Base-by-base conservation (phyloP, 2,329 filamentous ascomycete species). In the Apiospora sp. region DNA sequence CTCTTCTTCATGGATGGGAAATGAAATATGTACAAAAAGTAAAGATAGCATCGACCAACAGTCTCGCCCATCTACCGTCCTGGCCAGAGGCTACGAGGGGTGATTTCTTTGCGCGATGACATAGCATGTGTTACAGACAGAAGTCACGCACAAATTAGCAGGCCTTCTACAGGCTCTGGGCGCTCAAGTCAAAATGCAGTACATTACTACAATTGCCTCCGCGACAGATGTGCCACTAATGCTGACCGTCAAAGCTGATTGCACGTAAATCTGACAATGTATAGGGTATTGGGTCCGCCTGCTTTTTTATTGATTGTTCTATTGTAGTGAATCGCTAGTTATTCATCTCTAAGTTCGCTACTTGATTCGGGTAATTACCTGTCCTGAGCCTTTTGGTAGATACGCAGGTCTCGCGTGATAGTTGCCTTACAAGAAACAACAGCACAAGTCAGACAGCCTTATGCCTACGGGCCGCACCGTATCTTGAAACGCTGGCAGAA, bases 91-190 rank as follows among this genome's bases (percentile, higher is more conserved):
- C 30, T n/a, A n/a, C 7, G 34, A 27, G n/a, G 54, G 30, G 30
- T 22, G 54, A 12, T n/a, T n/a, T n/a, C 30, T 41, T 34, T 3
- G 22, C 34, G 58, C 34, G 22, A 64, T 41, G 58, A 30, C 8
- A n/a, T 64, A 41, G 10, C 30, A 64, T n/a, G 34, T 34, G 34
- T 64, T 41, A 41, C 7, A 10, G 37, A 41, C 34, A 41, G 34
- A 41, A 24, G 27, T 19, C 58, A n/a, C 34, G 19, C 58, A 37
- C 34, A 41, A 7, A 41, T 24, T 41, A 30, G 16, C 27, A 34
- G 27, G 22, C 48, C 58, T 10, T 22, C 51, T 27, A 43, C 73
- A 30, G 41, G 41, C 72, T 54, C 68, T 27, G 22, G 34, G 37
- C 49, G 37, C 58, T n/a, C 34, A 34, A 34, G 34, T 64, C 34